Evolutionary conservation across 2,329 filamentous ascomycete species (phyloP).

Genomic region (Aspergillus sp.): DNA sequence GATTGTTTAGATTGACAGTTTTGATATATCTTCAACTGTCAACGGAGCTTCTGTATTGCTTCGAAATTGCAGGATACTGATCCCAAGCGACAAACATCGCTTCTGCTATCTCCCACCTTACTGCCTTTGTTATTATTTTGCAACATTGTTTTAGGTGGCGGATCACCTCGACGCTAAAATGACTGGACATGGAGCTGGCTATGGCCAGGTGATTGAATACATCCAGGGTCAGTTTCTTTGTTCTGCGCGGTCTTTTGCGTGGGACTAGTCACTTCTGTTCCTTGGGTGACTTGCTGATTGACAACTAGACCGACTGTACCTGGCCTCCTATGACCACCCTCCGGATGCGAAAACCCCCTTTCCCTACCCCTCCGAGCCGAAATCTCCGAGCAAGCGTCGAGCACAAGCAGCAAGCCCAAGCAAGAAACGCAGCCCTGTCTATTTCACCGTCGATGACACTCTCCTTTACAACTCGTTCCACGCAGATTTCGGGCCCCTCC

Average conservation of each 20-base stretch:
- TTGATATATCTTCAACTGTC: constrained; percentile 7
- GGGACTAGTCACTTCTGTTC: no score
- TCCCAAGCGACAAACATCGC: not conserved
- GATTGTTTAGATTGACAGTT: constrained; percentile 26
- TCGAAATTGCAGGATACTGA: constrained; percentile 9
- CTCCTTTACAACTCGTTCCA: constrained; percentile 98
- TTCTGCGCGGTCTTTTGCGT: not conserved
- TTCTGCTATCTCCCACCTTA: constrained; percentile 7
- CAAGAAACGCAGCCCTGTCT: constrained; percentile 69
- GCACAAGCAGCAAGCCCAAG: constrained; percentile 58
- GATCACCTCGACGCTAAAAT: constrained; percentile 37
- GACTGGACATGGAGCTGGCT: constrained; percentile 57
- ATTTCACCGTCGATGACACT: constrained; percentile 91
- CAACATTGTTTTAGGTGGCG: constrained; percentile 14
- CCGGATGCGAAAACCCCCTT: constrained; percentile 82
- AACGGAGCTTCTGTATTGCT: constrained; percentile 14
- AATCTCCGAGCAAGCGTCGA: constrained; percentile 73
- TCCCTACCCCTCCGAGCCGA: constrained; percentile 67
- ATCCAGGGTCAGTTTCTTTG: constrained; percentile 71
- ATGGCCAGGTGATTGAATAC: constrained; percentile 92
- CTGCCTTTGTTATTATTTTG: constrained; percentile 10
- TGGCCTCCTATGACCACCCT: constrained; percentile 83
- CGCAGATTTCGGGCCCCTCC: constrained; percentile 94
- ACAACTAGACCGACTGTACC: constrained; percentile 79
- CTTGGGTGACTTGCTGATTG: not conserved